These are phyloP conservation scores for Spinacia oleracea DNA, from an alignment of 179 eudicot species.

Conservation along the genomic window DNA sequence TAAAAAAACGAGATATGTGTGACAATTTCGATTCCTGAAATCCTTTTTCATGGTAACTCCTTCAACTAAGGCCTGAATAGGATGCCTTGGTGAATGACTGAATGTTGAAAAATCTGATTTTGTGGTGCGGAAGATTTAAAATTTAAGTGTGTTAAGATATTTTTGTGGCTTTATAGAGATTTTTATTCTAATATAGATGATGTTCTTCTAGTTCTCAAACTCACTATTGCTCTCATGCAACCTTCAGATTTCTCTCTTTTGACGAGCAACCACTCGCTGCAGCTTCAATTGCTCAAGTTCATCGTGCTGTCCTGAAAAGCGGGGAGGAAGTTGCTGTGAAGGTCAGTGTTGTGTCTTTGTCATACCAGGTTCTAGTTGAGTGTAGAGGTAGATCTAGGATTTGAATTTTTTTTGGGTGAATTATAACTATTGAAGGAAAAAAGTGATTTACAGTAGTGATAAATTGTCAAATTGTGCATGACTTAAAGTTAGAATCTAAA, in stretches of 20 bases:
- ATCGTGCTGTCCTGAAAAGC: slow-evolving; percentile 65
- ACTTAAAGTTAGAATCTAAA: not conserved
- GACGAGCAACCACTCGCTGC: slow-evolving; percentile 93
- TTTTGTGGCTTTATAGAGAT: not conserved
- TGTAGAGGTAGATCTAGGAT: not conserved
- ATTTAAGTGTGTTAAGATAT: not conserved
- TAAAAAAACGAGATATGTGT: too few relatives aligned
- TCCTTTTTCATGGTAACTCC: not conserved
- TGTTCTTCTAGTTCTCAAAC: not conserved
- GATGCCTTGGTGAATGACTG: not conserved
- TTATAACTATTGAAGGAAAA: not conserved
- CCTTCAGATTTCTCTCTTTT: slow-evolving; percentile 65
- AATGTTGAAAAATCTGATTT: not conserved
- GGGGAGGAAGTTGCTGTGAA: slow-evolving; percentile 84
- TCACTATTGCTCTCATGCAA: slow-evolving; percentile 22
- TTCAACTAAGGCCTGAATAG: not conserved
- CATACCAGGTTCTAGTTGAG: not conserved
- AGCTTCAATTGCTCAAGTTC: slow-evolving; percentile 97
- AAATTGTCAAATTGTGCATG: not conserved
- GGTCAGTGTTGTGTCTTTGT: slow-evolving; percentile 39
- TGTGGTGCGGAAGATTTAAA: not conserved
- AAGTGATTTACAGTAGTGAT: not conserved
- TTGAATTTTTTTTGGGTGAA: not conserved
- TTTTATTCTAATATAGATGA: not conserved
- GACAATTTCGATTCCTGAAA: not conserved